A percentile compares a stretch with the other conserved stretches of the same genome.
phyloP scores from a whole-genome alignment of 1,139 yeast species.

The Suhomyces yuchorum region DNA sequence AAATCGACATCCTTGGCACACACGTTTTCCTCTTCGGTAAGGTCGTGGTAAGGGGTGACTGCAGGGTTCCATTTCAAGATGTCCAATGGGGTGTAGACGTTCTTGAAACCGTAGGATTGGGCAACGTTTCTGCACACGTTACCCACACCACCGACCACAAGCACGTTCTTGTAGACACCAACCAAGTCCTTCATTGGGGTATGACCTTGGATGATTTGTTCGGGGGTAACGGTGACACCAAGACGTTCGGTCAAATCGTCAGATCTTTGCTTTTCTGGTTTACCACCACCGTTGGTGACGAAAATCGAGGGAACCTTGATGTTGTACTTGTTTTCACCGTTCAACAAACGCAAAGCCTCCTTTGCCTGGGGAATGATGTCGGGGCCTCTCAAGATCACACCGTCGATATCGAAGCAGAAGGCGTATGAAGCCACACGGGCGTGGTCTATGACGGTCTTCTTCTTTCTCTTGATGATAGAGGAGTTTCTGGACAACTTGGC shows the following conservation, averaged over 20 bases:
- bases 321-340: slow-evolving; percentile 77
- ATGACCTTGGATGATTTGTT: slow-evolving; percentile 85
- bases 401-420: slow-evolving; percentile 86
- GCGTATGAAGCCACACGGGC: slow-evolving; percentile 78
- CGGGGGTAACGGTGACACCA: slow-evolving; percentile 61
- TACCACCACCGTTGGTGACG: slow-evolving; percentile 89
- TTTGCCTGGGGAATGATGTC: slow-evolving; percentile 76
- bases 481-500: slow-evolving; percentile 55
- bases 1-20: slow-evolving; percentile 66
- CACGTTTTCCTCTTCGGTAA: slow-evolving; percentile 67
- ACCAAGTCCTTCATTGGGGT: slow-evolving; percentile 86
- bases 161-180: slow-evolving; percentile 63
- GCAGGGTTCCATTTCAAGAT: slow-evolving; percentile 84
- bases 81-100: slow-evolving; percentile 77
- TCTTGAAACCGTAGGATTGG: slow-evolving; percentile 71
- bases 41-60: slow-evolving; percentile 75
- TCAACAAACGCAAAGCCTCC: slow-evolving; percentile 66
- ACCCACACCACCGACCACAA: slow-evolving; percentile 85
- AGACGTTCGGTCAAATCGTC: slow-evolving; percentile 64
- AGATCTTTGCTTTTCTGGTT: slow-evolving; percentile 73
- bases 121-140: slow-evolving; percentile 82
- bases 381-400: slow-evolving; percentile 79
- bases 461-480: slow-evolving; percentile 52
- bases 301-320: slow-evolving; percentile 82
- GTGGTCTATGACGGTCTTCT: slow-evolving; percentile 61